These are phyloP conservation scores for Sporothrix dimorphospora DNA, from an alignment of 2,329 filamentous ascomycete species.

Conservation along the genomic window DNA sequence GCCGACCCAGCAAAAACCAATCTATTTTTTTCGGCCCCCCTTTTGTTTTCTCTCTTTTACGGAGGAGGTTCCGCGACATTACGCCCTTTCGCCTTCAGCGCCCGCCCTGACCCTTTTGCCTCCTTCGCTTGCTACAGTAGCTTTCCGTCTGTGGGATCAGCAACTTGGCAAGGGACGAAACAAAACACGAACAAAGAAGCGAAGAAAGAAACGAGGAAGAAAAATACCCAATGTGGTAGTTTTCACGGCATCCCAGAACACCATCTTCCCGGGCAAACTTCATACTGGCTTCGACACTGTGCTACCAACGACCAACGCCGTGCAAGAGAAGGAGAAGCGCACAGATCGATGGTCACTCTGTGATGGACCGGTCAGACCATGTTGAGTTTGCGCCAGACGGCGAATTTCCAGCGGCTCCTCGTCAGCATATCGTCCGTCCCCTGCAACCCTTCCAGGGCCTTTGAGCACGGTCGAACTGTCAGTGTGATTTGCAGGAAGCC, in stretches of 20 bases:
- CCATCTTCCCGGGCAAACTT: not conserved
- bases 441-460: not conserved
- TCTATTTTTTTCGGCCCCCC: not conserved
- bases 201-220: not conserved
- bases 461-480: not conserved
- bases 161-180: not conserved
- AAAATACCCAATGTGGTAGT: not conserved
- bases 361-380: not conserved
- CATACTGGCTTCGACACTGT: not conserved
- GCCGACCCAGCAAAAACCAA: not conserved
- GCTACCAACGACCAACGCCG: not conserved
- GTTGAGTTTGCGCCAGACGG: slow-evolving; percentile 3
- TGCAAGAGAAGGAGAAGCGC: not conserved
- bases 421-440: not conserved
- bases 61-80: too few species aligned
- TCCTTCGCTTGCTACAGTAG: not conserved
- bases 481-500: not conserved
- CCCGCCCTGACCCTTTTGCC: not conserved
- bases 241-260: not conserved
- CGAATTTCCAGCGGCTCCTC: not conserved
- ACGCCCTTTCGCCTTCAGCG: not conserved
- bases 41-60: too few species aligned
- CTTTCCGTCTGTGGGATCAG: not conserved
- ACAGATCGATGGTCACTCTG: not conserved
- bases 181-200: slow-evolving; percentile 12